Percentiles rank a stretch among this genome's conserved stretches.
Evolutionary conservation across 2,329 filamentous ascomycete species (phyloP).

Genomic region (Paecilomyces variotii): DNA sequence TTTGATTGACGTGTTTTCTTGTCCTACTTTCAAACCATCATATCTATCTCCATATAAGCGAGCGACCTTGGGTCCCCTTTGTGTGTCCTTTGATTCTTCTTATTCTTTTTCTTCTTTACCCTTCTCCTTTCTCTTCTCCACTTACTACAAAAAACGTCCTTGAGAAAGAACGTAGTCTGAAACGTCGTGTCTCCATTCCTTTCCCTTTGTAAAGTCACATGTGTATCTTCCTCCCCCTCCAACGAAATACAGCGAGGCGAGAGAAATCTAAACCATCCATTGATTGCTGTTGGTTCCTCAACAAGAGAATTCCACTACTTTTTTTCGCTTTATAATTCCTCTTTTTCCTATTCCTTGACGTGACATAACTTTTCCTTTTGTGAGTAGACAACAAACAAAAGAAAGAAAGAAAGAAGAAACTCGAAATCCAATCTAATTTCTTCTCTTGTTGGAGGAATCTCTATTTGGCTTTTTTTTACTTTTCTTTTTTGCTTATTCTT

Average conservation of each 20-base stretch:
- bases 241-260: not conserved
- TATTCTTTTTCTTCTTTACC: slow-evolving; percentile 3
- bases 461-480: slow-evolving; percentile 3
- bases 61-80: not conserved
- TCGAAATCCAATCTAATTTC: not conserved
- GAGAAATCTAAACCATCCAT: not conserved
- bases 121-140: slow-evolving; percentile 3
- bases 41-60: not conserved
- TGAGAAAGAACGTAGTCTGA: not conserved
- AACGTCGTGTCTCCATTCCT: not conserved
- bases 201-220: not conserved
- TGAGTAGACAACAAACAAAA: not conserved
- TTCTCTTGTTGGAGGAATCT: slow-evolving; percentile 2
- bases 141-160: not conserved
- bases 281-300: not conserved
- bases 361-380: not conserved
- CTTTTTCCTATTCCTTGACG: not conserved
- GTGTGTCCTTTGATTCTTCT: not conserved
- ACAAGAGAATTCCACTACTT: not conserved
- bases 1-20: slow-evolving; percentile 1
- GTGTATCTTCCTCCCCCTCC: not conserved
- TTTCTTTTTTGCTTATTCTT: slow-evolving; percentile 4
- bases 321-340: not conserved
- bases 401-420: not conserved
- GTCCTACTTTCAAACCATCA: not conserved